Percentiles rank a stretch among this genome's conserved stretches.
phyloP scores from a whole-genome alignment of 345 rosid species.

The Eucalyptus globulus region DNA sequence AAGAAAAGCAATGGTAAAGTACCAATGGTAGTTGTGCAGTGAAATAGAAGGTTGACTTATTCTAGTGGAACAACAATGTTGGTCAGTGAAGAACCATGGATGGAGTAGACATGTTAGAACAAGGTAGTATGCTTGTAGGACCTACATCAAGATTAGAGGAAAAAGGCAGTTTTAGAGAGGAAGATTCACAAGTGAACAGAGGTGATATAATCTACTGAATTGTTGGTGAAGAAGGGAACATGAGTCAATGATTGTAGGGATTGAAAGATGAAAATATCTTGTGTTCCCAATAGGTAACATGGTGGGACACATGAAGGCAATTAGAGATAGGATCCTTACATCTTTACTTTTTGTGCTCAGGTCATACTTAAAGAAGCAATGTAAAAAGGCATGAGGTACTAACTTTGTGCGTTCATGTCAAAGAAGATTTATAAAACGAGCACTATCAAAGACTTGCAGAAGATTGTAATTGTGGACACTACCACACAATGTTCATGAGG shows the following conservation, averaged over 20 bases:
- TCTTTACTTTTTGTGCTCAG: background rate
- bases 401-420: background rate
- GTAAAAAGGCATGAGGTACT: background rate
- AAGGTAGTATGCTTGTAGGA: background rate
- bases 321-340: background rate
- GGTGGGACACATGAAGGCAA: background rate
- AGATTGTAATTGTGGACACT: background rate
- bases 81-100: background rate
- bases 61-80: background rate
- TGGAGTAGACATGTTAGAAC: background rate
- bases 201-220: background rate
- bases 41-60: background rate
- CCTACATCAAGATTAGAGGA: background rate
- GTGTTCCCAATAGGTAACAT: background rate
- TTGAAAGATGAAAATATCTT: background rate
- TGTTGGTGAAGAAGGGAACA: background rate
- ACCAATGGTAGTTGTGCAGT: background rate
- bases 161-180: background rate
- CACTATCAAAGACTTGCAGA: background rate
- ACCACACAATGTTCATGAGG: background rate
- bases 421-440: background rate
- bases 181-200: background rate
- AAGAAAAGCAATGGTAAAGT: background rate
- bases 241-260: background rate
- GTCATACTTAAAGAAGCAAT: background rate